These are phyloP conservation scores for Colletotrichum graminicola DNA, from an alignment of 2,329 filamentous ascomycete species.

Conservation along the genomic window DNA sequence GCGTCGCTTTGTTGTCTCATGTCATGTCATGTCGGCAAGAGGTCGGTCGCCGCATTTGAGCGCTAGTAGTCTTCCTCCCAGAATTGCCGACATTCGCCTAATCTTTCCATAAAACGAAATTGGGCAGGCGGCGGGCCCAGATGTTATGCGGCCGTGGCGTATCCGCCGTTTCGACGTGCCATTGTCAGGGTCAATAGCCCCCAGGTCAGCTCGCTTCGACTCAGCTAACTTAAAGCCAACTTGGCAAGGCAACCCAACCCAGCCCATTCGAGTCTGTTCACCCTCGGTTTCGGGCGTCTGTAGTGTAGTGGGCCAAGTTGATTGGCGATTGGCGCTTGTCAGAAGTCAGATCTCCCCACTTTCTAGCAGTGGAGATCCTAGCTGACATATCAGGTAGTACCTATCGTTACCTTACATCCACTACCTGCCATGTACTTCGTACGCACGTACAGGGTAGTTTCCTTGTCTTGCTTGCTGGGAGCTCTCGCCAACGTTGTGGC, in stretches of 20 bases:
- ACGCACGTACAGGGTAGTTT: too few species aligned
- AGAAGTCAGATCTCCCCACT: conserved; percentile 3
- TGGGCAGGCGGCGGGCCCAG: too few species aligned
- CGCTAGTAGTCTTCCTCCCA: not conserved
- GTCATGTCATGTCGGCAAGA: not conserved
- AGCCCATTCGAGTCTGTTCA: not conserved
- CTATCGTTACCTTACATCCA: too few species aligned
- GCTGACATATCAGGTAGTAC: not conserved
- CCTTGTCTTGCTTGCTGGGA: too few species aligned
- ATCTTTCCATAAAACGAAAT: not conserved
- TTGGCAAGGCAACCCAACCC: not conserved
- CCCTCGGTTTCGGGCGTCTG: not conserved
- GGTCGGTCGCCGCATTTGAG: not conserved
- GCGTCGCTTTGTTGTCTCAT: too few species aligned
- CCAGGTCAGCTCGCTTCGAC: not conserved
- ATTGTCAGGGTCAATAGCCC: too few species aligned
- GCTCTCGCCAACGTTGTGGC: not conserved
- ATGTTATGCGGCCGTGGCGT: not conserved
- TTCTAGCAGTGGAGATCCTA: not conserved
- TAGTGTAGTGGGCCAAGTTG: not conserved
- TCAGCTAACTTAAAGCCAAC: not conserved
- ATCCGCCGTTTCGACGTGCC: not conserved
- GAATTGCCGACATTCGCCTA: not conserved
- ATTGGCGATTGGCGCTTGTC: conserved; percentile 11
- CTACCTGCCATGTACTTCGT: too few species aligned